phyloP scores from a whole-genome alignment of 2,329 filamentous ascomycete genomes.

The Diaporthe ilicicola region DNA sequence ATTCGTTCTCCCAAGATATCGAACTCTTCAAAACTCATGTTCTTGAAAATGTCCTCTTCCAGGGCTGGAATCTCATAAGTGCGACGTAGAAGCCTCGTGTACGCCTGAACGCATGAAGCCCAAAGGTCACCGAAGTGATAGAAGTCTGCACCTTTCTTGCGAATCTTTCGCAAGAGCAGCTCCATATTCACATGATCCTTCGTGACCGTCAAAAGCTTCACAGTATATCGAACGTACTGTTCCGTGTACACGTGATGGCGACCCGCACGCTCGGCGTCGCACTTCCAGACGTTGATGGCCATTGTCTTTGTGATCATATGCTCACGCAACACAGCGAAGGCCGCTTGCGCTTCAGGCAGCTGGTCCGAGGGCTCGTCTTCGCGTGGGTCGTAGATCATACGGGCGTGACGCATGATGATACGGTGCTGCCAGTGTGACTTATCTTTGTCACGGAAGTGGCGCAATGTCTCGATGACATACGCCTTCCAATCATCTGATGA shows the following conservation, averaged over 20 bases:
- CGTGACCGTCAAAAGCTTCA: constrained; percentile 76
- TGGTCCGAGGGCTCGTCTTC: constrained; percentile 47
- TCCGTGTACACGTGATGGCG: constrained; percentile 93
- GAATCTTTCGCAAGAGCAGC: constrained; percentile 78
- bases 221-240: constrained; percentile 85
- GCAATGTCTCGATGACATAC: constrained; percentile 61
- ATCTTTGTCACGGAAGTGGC: constrained; percentile 72
- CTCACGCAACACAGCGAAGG: constrained; percentile 78
- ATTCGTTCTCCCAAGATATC: constrained; percentile 65
- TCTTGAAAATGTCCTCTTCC: constrained; percentile 65
- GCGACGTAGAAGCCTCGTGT: constrained; percentile 61
- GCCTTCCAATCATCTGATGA: constrained; percentile 69
- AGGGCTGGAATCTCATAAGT: constrained; percentile 55
- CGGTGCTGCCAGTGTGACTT: constrained; percentile 97
- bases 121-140: constrained; percentile 70
- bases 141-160: constrained; percentile 82
- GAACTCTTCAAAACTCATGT: constrained; percentile 62
- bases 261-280: constrained; percentile 83
- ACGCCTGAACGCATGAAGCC: constrained; percentile 63
- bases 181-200: constrained; percentile 81
- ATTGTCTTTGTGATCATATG: constrained; percentile 91
- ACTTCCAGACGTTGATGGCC: constrained; percentile 94
- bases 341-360: constrained; percentile 77
- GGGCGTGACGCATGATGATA: constrained; percentile 79
- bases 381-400: constrained; percentile 59